These are phyloP conservation scores for Fomitiporia mediterranea DNA, from an alignment of 1,284 basidiomycete species.

Conservation along the genomic window DNA sequence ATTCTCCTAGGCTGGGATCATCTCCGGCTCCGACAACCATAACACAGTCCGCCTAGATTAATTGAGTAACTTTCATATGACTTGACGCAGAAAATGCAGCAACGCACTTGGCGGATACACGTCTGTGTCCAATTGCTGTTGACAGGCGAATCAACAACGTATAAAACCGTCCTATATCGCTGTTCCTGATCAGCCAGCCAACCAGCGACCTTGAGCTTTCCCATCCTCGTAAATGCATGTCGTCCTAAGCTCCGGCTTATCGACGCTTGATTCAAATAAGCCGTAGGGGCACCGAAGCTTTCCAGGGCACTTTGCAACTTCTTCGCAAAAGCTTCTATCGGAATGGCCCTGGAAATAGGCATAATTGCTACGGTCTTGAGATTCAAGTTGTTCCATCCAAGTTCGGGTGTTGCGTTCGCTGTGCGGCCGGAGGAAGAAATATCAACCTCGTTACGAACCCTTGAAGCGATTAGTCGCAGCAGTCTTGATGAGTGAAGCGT, in stretches of 20 bases:
- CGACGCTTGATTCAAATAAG: constrained; percentile 87
- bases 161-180: constrained; percentile 84
- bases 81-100: neutral
- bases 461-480: constrained; percentile 87
- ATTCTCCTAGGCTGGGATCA: constrained; percentile 86
- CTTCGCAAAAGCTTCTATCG: constrained; percentile 81
- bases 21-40: constrained; percentile 95
- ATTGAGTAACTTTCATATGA: neutral
- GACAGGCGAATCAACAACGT: constrained; percentile 91
- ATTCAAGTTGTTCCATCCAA: constrained; percentile 82
- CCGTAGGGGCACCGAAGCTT: constrained; percentile 82
- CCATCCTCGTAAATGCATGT: constrained; percentile 92
- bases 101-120: constrained; percentile 81
- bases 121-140: constrained; percentile 96
- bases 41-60: constrained; percentile 81
- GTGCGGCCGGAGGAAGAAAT: constrained; percentile 44
- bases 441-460: constrained; percentile 82
- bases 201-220: constrained; percentile 87
- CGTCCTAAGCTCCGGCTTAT: constrained; percentile 86
- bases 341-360: constrained; percentile 77
- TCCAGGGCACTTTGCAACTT: constrained; percentile 87
- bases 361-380: constrained; percentile 90
- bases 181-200: constrained; percentile 97
- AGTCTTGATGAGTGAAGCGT: constrained; percentile 43
- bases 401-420: constrained; percentile 44